Conservation (phyloP, 164 flowering plant genomes). For the Brasenia schreberi region DNA sequence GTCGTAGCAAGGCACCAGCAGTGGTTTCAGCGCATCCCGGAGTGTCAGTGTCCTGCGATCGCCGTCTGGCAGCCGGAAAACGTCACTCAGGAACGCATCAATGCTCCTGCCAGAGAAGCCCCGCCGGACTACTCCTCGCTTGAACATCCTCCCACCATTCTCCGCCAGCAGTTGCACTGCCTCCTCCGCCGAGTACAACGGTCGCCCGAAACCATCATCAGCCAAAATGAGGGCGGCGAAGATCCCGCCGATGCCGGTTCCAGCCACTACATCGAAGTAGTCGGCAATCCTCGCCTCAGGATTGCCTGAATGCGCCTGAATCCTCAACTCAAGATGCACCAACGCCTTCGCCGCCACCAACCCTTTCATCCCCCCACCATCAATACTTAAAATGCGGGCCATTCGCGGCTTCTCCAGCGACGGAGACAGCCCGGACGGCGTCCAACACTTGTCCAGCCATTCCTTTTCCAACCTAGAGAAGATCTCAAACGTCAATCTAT, state of each 20-base stretch:
- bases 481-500: not conserved
- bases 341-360: slow-evolving; percentile 71
- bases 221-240: slow-evolving; percentile 73
- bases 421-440: not conserved
- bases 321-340: slow-evolving; percentile 60
- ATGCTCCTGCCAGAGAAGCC: slow-evolving; percentile 11
- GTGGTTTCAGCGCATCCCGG: slow-evolving; percentile 81
- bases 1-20: slow-evolving; percentile 87
- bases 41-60: slow-evolving; percentile 48
- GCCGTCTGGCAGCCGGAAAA: slow-evolving; percentile 20
- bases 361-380: slow-evolving; percentile 83
- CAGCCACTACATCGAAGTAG: slow-evolving; percentile 86
- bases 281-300: slow-evolving; percentile 83
- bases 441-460: not conserved
- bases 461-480: slow-evolving; percentile 1
- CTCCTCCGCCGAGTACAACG: slow-evolving; percentile 66
- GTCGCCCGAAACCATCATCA: slow-evolving; percentile 24
- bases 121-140: slow-evolving; percentile 22
- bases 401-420: slow-evolving; percentile 25
- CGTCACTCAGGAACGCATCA: not conserved
- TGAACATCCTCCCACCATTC: slow-evolving; percentile 30
- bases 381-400: slow-evolving; percentile 74
- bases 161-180: slow-evolving; percentile 67
- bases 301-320: slow-evolving; percentile 59
- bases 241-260: slow-evolving; percentile 81